Evolutionary conservation across 2,329 filamentous ascomycete species (phyloP), one percentile per base, ranked within the genome.

Genomic region (Trichophyton benhamiae): DNA sequence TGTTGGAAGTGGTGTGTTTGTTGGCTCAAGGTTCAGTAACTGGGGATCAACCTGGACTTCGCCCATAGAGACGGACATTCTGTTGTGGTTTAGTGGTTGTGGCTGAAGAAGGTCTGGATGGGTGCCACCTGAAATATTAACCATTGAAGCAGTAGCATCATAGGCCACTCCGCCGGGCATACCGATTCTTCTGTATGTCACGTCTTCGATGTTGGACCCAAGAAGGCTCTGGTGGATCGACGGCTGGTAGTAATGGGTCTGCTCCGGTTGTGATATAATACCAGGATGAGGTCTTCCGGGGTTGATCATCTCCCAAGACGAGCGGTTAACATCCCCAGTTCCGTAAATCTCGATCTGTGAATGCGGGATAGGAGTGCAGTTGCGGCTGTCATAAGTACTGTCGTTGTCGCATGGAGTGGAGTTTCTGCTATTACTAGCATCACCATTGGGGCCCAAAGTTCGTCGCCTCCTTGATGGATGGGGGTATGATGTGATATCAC

Each of bases 201-300:
- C 68, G 60, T 79, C 77, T 63, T 79, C 74, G 42, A 59, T 49
- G 41, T 72, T 72, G 2, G 71, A 66, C 9, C 68, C 67, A 48
- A 72, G 66, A n/a, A 71, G 65, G 57, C 70, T 74, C 17, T 76
- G 76, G 55, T 78, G 77, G 44, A 79, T 68, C 2, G 73, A 72
- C n/a, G 75, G 74, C 61, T 82, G 78, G 65, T 80, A 79, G 68
- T 82, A 83, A 53, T 81, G 78, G 36, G 77, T 75, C 61, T 76
- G 75, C 57, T 78, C 75, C 17, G 70, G 71, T 44, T 76, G 72
- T 17, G 72, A 72, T 65, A 80, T 77, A 36, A 76, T 75, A 62
- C 75, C 70, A 20, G 80, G 78, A 60, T 78, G 68, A 3, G 76
- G 74, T 61, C 76, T 74, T 25, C 79, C 78, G 46, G 81, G 80